phyloP scores from a whole-genome alignment of 2,329 filamentous ascomycete genomes.

The Cyphellophora europaea region DNA sequence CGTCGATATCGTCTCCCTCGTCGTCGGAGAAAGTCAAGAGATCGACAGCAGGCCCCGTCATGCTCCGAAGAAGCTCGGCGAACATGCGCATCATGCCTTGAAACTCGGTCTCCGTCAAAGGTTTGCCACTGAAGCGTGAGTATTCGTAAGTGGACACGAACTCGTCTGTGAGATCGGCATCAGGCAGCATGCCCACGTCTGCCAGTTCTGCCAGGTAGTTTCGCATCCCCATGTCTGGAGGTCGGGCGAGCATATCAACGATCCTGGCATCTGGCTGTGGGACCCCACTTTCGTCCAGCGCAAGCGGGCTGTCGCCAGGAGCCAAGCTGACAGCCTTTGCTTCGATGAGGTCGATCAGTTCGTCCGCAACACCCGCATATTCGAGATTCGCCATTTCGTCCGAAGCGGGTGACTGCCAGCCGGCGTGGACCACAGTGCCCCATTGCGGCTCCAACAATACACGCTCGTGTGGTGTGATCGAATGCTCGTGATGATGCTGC shows the following conservation, averaged over 20 bases:
- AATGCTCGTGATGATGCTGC: constrained; percentile 9
- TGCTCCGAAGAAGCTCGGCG: constrained; percentile 66
- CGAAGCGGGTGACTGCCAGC: constrained; percentile 76
- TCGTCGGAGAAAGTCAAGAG: constrained; percentile 31
- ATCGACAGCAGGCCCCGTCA: constrained; percentile 54
- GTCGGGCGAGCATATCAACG: constrained; percentile 60
- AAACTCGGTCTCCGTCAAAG: constrained; percentile 63
- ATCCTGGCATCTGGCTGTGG: constrained; percentile 6
- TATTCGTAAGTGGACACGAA: constrained; percentile 75
- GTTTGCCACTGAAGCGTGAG: constrained; percentile 67
- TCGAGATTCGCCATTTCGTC: constrained; percentile 70
- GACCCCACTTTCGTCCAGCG: constrained; percentile 27
- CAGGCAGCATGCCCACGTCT: constrained; percentile 52
- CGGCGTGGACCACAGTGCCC: constrained; percentile 76
- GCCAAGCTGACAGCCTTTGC: constrained; percentile 84
- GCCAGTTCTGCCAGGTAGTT: constrained; percentile 69
- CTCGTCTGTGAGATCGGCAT: constrained; percentile 37
- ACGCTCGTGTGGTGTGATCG: constrained; percentile 5
- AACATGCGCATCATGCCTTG: constrained; percentile 74
- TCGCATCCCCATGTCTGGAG: constrained; percentile 62
- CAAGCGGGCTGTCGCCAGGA: constrained; percentile 45
- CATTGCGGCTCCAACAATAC: constrained; percentile 47
- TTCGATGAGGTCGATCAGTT: constrained; percentile 84
- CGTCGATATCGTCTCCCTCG: neutral
- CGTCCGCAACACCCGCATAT: constrained; percentile 69